A percentile compares a stretch with the other conserved stretches of the same genome.
Conservation (phyloP, 345 rosid species). For the Passiflora organensis region DNA sequence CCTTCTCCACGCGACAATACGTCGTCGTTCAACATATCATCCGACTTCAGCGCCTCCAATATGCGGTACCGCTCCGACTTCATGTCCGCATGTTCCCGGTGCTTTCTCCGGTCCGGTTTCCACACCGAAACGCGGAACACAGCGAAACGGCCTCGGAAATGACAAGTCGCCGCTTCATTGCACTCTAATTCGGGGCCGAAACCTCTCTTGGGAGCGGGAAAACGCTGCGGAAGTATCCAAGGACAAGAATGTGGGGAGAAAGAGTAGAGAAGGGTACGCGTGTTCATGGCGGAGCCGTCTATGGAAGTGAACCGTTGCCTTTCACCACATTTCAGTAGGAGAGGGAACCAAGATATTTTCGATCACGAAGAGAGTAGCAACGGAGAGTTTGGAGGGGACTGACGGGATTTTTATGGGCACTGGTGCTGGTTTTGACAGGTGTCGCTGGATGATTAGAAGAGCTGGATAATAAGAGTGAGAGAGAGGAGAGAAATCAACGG, state of each 20-base stretch:
- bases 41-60: slow-evolving; percentile 23
- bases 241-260: slow-evolving; percentile 34
- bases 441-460: slow-evolving; percentile 7
- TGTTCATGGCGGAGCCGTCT: slow-evolving; percentile 53
- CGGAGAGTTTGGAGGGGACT: not conserved
- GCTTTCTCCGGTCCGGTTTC: slow-evolving; percentile 24
- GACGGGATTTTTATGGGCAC: slow-evolving; percentile 31
- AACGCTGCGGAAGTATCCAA: slow-evolving; percentile 24
- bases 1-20: slow-evolving; percentile 14
- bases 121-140: slow-evolving; percentile 44
- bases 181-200: not conserved
- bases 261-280: slow-evolving; percentile 41
- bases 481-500: not conserved
- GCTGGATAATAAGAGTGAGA: slow-evolving; percentile 11
- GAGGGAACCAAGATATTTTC: slow-evolving; percentile 2
- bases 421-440: slow-evolving; percentile 57
- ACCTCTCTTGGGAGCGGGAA: slow-evolving; percentile 15
- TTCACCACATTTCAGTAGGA: slow-evolving; percentile 22
- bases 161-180: slow-evolving; percentile 20
- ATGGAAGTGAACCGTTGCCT: not conserved
- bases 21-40: slow-evolving; percentile 33
- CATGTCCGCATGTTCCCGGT: slow-evolving; percentile 32
- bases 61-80: slow-evolving; percentile 34
- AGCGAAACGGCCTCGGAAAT: slow-evolving; percentile 17
- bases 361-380: not conserved